Evolutionary conservation across 2,329 filamentous ascomycete genomes (phyloP).

Genomic region (Juglanconis sp.): DNA sequence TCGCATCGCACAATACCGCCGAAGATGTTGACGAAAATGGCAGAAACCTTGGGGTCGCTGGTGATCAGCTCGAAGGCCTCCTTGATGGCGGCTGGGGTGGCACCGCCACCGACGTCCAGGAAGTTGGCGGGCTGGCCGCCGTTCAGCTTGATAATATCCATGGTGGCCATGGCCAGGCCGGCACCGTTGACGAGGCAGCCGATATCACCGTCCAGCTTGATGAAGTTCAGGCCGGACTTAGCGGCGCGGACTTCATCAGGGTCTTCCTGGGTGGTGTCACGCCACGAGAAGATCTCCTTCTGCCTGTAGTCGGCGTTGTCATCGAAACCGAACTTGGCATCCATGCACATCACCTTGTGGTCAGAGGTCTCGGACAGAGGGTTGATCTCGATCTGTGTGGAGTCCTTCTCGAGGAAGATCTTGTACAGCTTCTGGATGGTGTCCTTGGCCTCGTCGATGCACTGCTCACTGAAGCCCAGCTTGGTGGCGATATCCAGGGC

Average conservation of each 20-base stretch:
- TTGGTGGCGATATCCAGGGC: constrained; percentile 84
- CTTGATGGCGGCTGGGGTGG: constrained; percentile 93
- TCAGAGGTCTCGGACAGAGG: constrained; percentile 96
- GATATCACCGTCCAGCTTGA: constrained; percentile 99
- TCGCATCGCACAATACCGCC: constrained; percentile 98
- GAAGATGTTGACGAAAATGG: constrained; percentile 99
- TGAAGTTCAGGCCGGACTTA: constrained; percentile 95
- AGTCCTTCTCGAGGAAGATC: constrained; percentile 97
- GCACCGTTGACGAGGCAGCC: constrained; percentile 99
- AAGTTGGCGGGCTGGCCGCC: constrained; percentile 96
- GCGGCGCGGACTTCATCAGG: constrained; percentile 96
- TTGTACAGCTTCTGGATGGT: constrained; percentile 99
- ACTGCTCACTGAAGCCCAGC: constrained; percentile 97
- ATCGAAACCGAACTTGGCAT: constrained; percentile 97
- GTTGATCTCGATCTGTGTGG: constrained; percentile 99
- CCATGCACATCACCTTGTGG: constrained; percentile 98
- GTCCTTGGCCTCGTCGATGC: constrained; percentile 89
- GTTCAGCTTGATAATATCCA: constrained; percentile 99
- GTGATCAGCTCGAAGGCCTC: constrained; percentile 99
- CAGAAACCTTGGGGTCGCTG: constrained; percentile 94
- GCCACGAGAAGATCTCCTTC: constrained; percentile 91
- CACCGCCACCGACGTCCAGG: constrained; percentile 96
- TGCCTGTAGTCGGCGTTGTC: constrained; percentile 99
- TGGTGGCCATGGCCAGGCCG: constrained; percentile 98
- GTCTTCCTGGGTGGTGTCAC: constrained; percentile 94